Base-by-base conservation (phyloP, 768 basidiomycete species). In the Roridomyces roridus region DNA sequence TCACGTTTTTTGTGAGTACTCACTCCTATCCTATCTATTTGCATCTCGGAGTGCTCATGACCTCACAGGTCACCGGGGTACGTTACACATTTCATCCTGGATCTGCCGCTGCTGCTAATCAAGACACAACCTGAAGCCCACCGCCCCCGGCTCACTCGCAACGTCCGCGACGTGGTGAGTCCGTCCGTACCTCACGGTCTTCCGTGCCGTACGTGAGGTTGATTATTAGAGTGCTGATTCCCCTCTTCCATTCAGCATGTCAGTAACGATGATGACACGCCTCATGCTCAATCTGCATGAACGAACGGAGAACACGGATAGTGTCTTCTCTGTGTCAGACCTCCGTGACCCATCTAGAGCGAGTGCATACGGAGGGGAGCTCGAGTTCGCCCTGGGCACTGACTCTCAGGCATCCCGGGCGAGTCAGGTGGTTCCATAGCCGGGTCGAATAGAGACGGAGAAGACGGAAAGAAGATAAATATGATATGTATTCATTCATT, bases 241-340 rank as follows among this genome's bases (percentile, higher is more conserved):
- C 25, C n/a, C 25, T 20, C 6, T 21, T 42, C 12, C 14, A 7
- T 24, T 15, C 47, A 49, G 47, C 58, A 55, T 74, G 11, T 70
- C 74, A 15, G 56, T 72, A 14, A 66, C 67, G 10, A 63, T 76
- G 62, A 67, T 73, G 64, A 70, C 73, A 11, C 72, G 72, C 20
- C 68, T 76, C 18, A 70, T 75, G 60, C 70, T 75, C 44, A 74
- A 76, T 63, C 64, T 75, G 18, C 65, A 73, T 24, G 47, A 21
- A 25, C 29, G 14, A 6, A 31, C 29, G 14, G 14, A 31, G n/a
- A n/a, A n/a, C n/a, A n/a, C n/a, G 7, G 29, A 31, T 31, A 14
- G 29, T 14, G 29, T 31, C 29, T 31, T 31, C 29, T 8, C 31
- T 10, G n/a, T n/a, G n/a, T n/a, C n/a, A n/a, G n/a, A n/a, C n/a